Percentiles rank a stretch among this genome's conserved stretches.
Conservation (phyloP, 2,329 filamentous ascomycete species). For the Lecanicillium sp. region DNA sequence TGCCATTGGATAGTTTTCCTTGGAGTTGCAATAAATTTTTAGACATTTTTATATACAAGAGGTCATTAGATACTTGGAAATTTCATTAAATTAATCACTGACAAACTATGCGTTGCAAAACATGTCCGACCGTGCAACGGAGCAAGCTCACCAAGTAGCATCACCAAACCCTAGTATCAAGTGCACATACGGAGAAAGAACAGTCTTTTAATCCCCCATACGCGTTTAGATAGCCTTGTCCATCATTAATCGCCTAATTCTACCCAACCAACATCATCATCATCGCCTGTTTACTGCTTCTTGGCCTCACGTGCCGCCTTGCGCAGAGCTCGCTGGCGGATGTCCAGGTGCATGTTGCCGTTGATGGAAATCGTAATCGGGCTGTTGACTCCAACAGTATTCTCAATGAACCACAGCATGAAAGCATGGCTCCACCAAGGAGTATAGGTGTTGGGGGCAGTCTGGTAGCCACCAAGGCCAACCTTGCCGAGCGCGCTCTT, state of each 20-base stretch:
- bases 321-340: slow-evolving; percentile 70
- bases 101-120: no score
- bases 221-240: no score
- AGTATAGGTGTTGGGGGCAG: slow-evolving; percentile 74
- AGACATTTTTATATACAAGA: background rate
- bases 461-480: slow-evolving; percentile 70
- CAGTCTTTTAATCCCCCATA: no score
- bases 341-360: slow-evolving; percentile 69
- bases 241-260: no score
- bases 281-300: slow-evolving; percentile 37
- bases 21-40: no score
- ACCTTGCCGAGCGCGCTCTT: slow-evolving; percentile 70
- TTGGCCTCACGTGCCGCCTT: slow-evolving; percentile 79
- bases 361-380: slow-evolving; percentile 40
- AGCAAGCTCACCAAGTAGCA: no score
- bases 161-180: no score
- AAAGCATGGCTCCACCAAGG: slow-evolving; percentile 89
- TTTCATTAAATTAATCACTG: no score
- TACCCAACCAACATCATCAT: no score
- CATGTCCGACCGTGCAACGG: no score
- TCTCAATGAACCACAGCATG: slow-evolving; percentile 75
- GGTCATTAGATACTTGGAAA: background rate
- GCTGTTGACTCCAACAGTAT: slow-evolving; percentile 42
- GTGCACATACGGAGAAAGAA: no score
- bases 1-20: no score